A percentile compares a stretch with the other conserved stretches of the same genome.
Evolutionary conservation across 2,329 filamentous ascomycete genomes (phyloP).

Genomic region (Colletotrichum gloeosporioides): DNA sequence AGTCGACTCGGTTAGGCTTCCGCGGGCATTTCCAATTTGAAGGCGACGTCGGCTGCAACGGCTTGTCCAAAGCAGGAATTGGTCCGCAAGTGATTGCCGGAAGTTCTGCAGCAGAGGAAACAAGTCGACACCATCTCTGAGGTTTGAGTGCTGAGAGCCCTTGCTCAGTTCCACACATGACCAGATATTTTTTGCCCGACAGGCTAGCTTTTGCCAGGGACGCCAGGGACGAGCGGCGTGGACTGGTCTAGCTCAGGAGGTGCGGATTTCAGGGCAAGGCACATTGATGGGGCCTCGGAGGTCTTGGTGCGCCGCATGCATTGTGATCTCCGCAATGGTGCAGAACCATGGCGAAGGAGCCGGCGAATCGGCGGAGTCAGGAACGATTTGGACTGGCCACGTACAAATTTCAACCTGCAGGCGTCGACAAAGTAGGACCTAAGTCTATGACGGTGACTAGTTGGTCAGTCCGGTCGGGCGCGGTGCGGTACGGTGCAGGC

Average conservation of each 20-base stretch:
- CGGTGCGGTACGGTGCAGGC: background rate
- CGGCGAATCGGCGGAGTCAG: slow-evolving; percentile 6
- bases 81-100: slow-evolving; percentile 6
- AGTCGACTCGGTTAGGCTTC: background rate
- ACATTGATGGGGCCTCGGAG: slow-evolving; percentile 6
- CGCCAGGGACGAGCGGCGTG: slow-evolving; percentile 6
- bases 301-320: slow-evolving; percentile 17
- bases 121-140: background rate
- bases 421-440: background rate
- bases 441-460: slow-evolving; percentile 14
- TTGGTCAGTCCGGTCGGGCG: slow-evolving; percentile 4
- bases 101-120: slow-evolving; percentile 4
- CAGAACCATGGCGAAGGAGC: slow-evolving; percentile 16
- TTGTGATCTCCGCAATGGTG: slow-evolving; percentile 16
- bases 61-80: background rate
- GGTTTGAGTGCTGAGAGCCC: background rate
- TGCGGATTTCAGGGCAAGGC: slow-evolving; percentile 2
- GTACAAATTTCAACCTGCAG: background rate
- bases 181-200: slow-evolving; percentile 8
- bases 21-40: background rate
- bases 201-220: slow-evolving; percentile 1
- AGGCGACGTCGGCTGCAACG: background rate
- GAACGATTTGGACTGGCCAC: background rate
- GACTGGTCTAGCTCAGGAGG: slow-evolving; percentile 16
- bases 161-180: slow-evolving; percentile 14